Evolutionary conservation across 192 early-diverging fungal genomes (phyloP), one percentile per base, ranked within the genome.

Genomic region (Phycomyces nitens): DNA sequence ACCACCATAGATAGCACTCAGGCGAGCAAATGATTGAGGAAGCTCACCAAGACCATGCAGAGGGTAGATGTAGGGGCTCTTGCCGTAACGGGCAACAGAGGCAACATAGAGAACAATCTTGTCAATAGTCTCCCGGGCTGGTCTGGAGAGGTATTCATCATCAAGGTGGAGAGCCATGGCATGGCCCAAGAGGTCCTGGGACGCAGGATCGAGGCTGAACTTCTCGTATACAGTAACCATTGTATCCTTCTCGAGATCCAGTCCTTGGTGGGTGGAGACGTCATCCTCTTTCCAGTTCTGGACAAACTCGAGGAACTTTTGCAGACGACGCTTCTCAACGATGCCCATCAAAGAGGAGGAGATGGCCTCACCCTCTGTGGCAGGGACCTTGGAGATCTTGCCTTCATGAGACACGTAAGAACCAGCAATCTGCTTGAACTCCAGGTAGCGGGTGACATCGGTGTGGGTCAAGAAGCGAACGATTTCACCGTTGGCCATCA

Each of bases 401-500:
- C 88, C 93, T 68, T 91, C 90, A 38, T 92, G 82, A 80, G 88
- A 94, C 11, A 99, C 94, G 78, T 84, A 96, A 29, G 92, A 94
- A 5, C 95, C 95, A 22, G 90, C 81, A 60, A 99, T 91, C 68
- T 95, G 92, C 73, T 92, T 93, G 83, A 99, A 98, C 76, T 96
- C 95, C 29, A 98, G 83, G 83, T 99, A 98, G 57, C 94, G 90
- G 27, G 96, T 97, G 21, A 99, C 96, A 67, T 98, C 93, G 42
- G 95, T 98, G 80, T 99, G 94, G 68, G 91, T 91, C 52, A 99
- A 86, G 57, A 99, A 95, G 70, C 89, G 91, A 65, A 98, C 91
- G 68, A 99, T 92, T 74, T 96, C 96, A 55, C 97, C 98, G 57
- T 91, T 94, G 26, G 93, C 94, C 96, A 99, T 98, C 80, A 97